Conservation (phyloP, 106 monocot species). For the Agapanthus africanus region DNA sequence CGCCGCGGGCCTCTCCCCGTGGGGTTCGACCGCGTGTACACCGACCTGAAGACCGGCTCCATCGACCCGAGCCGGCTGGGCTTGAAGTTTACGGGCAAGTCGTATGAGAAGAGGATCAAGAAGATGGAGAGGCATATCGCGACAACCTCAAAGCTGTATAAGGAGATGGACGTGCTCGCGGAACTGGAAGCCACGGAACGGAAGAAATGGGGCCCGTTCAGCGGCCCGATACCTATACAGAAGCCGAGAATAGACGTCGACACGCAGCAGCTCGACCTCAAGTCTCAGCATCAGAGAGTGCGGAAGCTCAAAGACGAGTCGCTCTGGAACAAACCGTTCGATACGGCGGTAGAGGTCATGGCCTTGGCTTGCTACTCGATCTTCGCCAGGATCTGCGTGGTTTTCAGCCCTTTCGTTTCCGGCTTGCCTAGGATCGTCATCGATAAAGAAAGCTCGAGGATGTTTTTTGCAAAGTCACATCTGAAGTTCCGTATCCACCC, state of each 20-base stretch:
- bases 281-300: constrained; percentile 36
- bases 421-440: constrained; percentile 33
- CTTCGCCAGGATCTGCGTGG: constrained; percentile 53
- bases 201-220: constrained; percentile 33
- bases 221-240: constrained; percentile 44
- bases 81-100: constrained; percentile 7
- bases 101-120: constrained; percentile 33
- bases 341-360: constrained; percentile 52
- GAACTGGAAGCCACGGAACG: constrained; percentile 47
- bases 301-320: constrained; percentile 47
- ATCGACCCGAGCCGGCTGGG: constrained; percentile 14
- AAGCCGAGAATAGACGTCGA: constrained; percentile 9
- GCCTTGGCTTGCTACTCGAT: constrained; percentile 30
- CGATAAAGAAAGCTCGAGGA: not conserved
- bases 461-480: constrained; percentile 8
- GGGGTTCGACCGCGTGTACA: constrained; percentile 42
- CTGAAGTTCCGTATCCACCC: constrained; percentile 5
- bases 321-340: constrained; percentile 47
- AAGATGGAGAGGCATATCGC: constrained; percentile 51
- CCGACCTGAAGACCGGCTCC: constrained; percentile 41
- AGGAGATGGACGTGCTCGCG: constrained; percentile 55
- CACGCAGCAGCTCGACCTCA: constrained; percentile 15
- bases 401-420: constrained; percentile 35
- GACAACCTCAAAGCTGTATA: constrained; percentile 21
- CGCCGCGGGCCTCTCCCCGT: constrained; percentile 15